Percentiles rank a stretch among this genome's conserved stretches.
These are phyloP conservation scores for Mycena capillaripes DNA, from an alignment of 768 basidiomycete genomes.

Conservation along the genomic window DNA sequence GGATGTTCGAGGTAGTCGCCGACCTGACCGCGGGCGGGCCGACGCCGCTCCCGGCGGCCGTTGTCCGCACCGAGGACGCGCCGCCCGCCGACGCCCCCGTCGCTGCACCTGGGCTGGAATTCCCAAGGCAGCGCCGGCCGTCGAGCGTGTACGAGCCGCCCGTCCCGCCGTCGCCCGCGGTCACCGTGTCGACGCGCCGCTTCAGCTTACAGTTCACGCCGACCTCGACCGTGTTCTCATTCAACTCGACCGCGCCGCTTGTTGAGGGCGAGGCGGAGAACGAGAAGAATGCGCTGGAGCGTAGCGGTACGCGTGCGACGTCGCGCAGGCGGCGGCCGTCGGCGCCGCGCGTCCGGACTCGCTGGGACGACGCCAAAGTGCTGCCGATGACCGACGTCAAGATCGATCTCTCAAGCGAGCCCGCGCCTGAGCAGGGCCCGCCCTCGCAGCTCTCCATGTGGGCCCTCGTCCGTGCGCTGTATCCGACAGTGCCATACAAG, in stretches of 20 bases:
- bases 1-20: conserved; percentile 88
- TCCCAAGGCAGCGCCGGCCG: conserved; percentile 49
- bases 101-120: conserved; percentile 27
- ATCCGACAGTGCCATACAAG: conserved; percentile 84
- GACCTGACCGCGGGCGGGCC: conserved; percentile 59
- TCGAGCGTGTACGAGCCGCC: conserved; percentile 52
- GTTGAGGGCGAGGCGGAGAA: conserved; percentile 17
- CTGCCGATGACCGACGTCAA: conserved; percentile 43
- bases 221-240: conserved; percentile 55
- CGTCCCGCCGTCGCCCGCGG: conserved; percentile 40
- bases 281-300: conserved; percentile 30
- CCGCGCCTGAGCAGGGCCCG: conserved; percentile 26
- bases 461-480: conserved; percentile 66
- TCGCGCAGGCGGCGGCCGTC: conserved; percentile 21
- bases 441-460: conserved; percentile 55
- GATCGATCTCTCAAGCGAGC: conserved; percentile 40
- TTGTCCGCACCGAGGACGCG: conserved; percentile 45
- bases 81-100: conserved; percentile 45
- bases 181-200: conserved; percentile 52
- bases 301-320: conserved; percentile 29
- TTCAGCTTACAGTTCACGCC: conserved; percentile 80
- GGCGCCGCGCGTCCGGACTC: conserved; percentile 7
- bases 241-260: conserved; percentile 38
- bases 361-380: conserved; percentile 42
- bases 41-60: conserved; percentile 36